Evolutionary conservation across 2,329 filamentous ascomycete species (phyloP), one percentile per base, ranked within the genome.

Genomic region (Ascocoryne sarcoides): DNA sequence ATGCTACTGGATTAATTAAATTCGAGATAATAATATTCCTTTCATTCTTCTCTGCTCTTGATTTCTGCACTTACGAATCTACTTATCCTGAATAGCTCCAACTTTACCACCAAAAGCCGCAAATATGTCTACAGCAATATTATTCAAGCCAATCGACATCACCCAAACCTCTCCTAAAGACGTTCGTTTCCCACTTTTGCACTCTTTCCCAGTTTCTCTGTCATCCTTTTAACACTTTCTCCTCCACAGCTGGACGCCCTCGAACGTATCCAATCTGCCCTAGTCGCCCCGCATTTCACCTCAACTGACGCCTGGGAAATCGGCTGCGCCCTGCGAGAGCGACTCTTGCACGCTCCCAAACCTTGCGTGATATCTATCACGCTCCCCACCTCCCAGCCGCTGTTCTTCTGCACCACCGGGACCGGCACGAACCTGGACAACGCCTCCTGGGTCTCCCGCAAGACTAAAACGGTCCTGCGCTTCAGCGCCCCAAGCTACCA

Each of bases 361-460:
- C 69, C 79, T 1, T 68, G 70, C 16, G 64, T 84, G 23, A 74
- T 84, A 53, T 74, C 75, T 55, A 83, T 85, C 60, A 66, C 71
- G 23, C n/a, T n/a, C n/a, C n/a, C n/a, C n/a, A n/a, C n/a, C n/a
- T n/a, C 62, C 36, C 80, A 83, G 53, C 66, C 76, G 1, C 63
- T 90, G 15, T 90, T 87, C 67, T 83, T 88, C 58, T 67, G 70
- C 43, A 76, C 74, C 4, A 82, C 79, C 0, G 84, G 84, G 5
- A 30, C 23, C 10, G n/a, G n/a, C n/a, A n/a, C n/a, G n/a, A 68
- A 71, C 44, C 80, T 82, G 0, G 85, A 90, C 60, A 82, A 84
- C 54, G 79, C 84, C 58, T 63, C 63, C 20, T 85, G 80, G 82
- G 79, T 85, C 16, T 62, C 69, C 28, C 69, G 84, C 23, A 90